Evolutionary conservation across 768 basidiomycete genomes (phyloP).

Genomic region (Kwoniella dejecticola): DNA sequence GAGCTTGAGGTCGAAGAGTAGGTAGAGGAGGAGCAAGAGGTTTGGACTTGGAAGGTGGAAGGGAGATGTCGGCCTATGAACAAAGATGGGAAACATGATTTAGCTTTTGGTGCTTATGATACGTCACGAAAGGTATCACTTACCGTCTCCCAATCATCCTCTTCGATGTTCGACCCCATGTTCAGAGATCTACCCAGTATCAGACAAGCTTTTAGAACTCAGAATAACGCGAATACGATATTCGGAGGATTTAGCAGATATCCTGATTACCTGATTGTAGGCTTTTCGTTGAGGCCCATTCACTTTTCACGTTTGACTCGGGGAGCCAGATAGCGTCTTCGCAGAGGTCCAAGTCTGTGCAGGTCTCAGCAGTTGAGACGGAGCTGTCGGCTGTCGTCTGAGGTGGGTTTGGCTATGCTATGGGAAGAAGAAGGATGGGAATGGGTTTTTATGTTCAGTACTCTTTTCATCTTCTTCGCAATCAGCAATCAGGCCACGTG

Average conservation of each 20-base stretch:
- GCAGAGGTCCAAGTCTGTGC: no score
- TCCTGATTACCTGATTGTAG: no score
- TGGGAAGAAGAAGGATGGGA: no score
- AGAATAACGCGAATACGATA: not conserved
- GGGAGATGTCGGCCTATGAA: constrained; percentile 6
- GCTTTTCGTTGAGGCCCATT: no score
- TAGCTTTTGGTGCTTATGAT: no score
- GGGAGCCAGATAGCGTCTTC: no score
- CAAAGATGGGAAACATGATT: not conserved
- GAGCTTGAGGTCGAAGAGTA: constrained; percentile 23
- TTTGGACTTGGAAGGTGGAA: constrained; percentile 3
- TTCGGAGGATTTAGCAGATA: not conserved
- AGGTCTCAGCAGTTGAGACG: no score
- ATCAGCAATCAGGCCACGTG: not conserved
- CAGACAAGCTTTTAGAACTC: not conserved
- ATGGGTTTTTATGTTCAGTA: no score
- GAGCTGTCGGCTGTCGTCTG: no score
- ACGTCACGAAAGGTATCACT: not conserved
- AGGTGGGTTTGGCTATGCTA: no score
- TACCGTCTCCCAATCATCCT: constrained; percentile 46
- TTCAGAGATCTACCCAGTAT: not conserved
- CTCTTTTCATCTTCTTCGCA: no score
- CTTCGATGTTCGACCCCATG: constrained; percentile 6
- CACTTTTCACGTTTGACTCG: no score
- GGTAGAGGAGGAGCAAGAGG: not conserved